Conservation (phyloP, 345 rosid species). For the Isatis tinctoria region DNA sequence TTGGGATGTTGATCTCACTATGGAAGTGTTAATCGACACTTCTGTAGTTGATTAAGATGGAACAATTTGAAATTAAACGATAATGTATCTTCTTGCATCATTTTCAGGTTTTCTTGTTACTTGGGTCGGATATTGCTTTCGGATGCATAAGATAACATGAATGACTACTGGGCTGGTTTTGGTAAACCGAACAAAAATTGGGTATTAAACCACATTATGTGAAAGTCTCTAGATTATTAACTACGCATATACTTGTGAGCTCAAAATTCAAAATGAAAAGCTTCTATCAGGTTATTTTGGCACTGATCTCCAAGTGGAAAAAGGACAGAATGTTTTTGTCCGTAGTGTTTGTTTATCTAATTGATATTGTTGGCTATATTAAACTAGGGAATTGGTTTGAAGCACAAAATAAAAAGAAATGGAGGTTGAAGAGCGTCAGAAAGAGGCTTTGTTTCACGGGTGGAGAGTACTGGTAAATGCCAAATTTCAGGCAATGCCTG, state of each 20-base stretch:
- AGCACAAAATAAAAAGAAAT: not conserved
- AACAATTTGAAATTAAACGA: not conserved
- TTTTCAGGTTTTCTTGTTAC: not conserved
- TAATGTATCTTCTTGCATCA: not conserved
- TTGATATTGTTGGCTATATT: not conserved
- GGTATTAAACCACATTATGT: not conserved
- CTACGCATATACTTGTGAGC: not conserved
- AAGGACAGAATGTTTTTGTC: not conserved
- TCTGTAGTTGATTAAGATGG: not conserved
- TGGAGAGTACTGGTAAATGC: constrained; percentile 9
- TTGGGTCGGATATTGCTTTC: not conserved
- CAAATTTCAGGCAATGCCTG: not conserved
- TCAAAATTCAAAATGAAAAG: not conserved
- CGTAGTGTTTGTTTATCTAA: not conserved
- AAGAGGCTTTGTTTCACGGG: constrained; percentile 21
- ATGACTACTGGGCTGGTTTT: not conserved
- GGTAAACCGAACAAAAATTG: not conserved
- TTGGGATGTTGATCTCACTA: not conserved
- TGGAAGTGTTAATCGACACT: not conserved
- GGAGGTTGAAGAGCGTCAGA: constrained; percentile 9
- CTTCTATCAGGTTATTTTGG: not conserved
- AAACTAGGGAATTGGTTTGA: not conserved
- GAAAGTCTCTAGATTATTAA: not conserved
- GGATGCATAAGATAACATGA: not conserved
- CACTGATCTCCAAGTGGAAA: not conserved